phyloP scores from a whole-genome alignment of 2,329 filamentous ascomycete species.

The Aspergillus awamori region DNA sequence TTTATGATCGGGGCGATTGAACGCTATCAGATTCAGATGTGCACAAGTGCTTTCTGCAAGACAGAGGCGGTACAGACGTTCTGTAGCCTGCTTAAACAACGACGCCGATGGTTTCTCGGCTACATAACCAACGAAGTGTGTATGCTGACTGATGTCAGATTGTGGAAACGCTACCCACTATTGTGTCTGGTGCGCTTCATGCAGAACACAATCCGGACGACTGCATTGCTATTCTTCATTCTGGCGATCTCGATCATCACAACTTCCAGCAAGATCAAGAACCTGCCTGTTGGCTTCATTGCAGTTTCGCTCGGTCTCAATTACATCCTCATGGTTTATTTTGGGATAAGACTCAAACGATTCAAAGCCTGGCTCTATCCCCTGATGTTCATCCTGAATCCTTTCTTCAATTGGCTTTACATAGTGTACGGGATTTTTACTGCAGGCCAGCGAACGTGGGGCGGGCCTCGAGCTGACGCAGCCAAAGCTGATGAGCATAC shows the following conservation, averaged over 20 bases:
- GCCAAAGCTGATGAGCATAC: conserved; percentile 75
- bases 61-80: conserved; percentile 94
- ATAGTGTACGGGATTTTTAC: conserved; percentile 98
- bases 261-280: conserved; percentile 74
- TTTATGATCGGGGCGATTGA: conserved; percentile 98
- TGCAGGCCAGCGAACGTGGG: conserved; percentile 92
- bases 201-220: conserved; percentile 95
- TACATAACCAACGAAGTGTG: conserved; percentile 98
- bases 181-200: conserved; percentile 85
- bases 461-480: conserved; percentile 87
- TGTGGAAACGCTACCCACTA: conserved; percentile 90
- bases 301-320: conserved; percentile 89
- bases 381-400: conserved; percentile 91
- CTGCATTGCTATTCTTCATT: conserved; percentile 90
- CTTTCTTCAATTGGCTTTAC: conserved; percentile 98
- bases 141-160: conserved; percentile 91
- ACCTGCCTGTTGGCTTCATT: conserved; percentile 91
- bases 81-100: conserved; percentile 84
- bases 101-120: conserved; percentile 92
- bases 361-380: conserved; percentile 97
- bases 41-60: conserved; percentile 96
- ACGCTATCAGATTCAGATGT: conserved; percentile 95
- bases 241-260: conserved; percentile 84
- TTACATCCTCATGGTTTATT: conserved; percentile 95
- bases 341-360: conserved; percentile 79